These are phyloP conservation scores for Chlamydomonas asymmetrica DNA, from an alignment of 139 green algal genomes.

Conservation along the genomic window DNA sequence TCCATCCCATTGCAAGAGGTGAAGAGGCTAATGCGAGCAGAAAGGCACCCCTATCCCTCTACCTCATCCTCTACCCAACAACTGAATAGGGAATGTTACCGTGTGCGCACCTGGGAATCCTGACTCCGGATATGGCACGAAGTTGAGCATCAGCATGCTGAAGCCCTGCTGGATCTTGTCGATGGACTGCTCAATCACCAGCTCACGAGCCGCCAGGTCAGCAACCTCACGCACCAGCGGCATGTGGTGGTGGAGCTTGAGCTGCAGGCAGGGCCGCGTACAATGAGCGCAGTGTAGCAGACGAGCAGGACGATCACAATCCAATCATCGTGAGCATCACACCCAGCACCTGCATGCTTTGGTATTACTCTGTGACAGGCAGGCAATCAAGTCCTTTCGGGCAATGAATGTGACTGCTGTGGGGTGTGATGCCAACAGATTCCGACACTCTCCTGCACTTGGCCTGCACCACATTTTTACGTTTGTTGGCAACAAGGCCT, in stretches of 20 bases:
- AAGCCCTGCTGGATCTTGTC: conserved; percentile 26
- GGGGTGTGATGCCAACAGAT: too few species aligned
- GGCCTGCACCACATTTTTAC: conserved; percentile 1
- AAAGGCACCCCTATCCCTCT: not conserved
- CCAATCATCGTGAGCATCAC: not conserved
- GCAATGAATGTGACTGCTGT: too few species aligned
- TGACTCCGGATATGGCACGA: conserved; percentile 13
- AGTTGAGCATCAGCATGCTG: conserved; percentile 12
- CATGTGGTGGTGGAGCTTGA: conserved; percentile 25
- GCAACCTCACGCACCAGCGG: conserved; percentile 38
- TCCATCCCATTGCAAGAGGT: too few species aligned
- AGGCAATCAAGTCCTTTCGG: too few species aligned
- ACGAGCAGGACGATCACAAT: not conserved
- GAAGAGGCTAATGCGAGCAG: too few species aligned
- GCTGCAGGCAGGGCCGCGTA: not conserved
- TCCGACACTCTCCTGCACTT: too few species aligned
- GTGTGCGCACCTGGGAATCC: conserved; percentile 22
- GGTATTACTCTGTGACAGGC: too few species aligned
- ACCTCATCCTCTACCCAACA: too few species aligned
- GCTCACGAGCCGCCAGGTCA: conserved; percentile 41
- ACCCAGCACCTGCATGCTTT: too few species aligned
- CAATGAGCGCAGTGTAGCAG: not conserved
- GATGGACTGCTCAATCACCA: conserved; percentile 43
- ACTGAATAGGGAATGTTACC: too few species aligned
- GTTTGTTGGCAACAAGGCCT: not conserved